Percentiles rank a stretch among this genome's conserved stretches.
Evolutionary conservation across 2,329 filamentous ascomycete genomes (phyloP).

Genomic region (Lecanoromycetidae sp.): DNA sequence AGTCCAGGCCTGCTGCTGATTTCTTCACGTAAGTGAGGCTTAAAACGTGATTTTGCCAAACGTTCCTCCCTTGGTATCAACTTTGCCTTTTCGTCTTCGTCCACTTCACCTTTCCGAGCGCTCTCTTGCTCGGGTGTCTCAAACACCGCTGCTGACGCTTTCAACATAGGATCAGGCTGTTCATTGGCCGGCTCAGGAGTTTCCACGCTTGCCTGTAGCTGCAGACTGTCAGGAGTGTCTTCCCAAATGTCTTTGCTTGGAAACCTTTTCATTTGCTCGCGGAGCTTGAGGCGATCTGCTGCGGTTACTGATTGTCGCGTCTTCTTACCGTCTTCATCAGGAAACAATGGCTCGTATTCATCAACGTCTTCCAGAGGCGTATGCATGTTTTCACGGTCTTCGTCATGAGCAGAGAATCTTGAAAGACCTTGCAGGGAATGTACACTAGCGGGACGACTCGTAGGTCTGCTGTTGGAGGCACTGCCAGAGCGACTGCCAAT

Average conservation of each 20-base stretch:
- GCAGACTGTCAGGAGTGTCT: conserved; percentile 76
- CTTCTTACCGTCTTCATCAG: conserved; percentile 56
- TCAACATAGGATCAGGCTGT: conserved; percentile 27
- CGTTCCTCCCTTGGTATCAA: conserved; percentile 27
- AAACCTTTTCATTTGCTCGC: conserved; percentile 52
- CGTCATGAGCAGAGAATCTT: conserved; percentile 43
- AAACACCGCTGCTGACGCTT: conserved; percentile 24
- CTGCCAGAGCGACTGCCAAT: conserved; percentile 40
- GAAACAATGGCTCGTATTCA: conserved; percentile 91
- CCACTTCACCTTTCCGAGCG: conserved; percentile 28
- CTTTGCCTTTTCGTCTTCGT: conserved; percentile 30
- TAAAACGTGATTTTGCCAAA: conserved; percentile 24
- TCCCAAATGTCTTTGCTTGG: conserved; percentile 97
- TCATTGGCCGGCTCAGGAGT: conserved; percentile 53
- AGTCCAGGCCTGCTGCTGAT: conserved; percentile 42
- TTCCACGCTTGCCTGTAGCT: conserved; percentile 66
- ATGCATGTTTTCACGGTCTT: conserved; percentile 39
- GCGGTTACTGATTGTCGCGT: conserved; percentile 36
- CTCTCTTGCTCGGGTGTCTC: conserved; percentile 39
- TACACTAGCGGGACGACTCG: conserved; percentile 52
- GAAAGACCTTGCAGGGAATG: conserved; percentile 42
- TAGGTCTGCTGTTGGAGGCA: conserved; percentile 49
- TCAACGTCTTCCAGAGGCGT: conserved; percentile 77
- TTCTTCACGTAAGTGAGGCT: conserved; percentile 41
- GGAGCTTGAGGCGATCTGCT: conserved; percentile 44